A percentile compares a stretch with the other conserved stretches of the same genome.
These are phyloP conservation scores for Diplodia intermedia DNA, from an alignment of 2,329 filamentous ascomycete species.

Conservation along the genomic window DNA sequence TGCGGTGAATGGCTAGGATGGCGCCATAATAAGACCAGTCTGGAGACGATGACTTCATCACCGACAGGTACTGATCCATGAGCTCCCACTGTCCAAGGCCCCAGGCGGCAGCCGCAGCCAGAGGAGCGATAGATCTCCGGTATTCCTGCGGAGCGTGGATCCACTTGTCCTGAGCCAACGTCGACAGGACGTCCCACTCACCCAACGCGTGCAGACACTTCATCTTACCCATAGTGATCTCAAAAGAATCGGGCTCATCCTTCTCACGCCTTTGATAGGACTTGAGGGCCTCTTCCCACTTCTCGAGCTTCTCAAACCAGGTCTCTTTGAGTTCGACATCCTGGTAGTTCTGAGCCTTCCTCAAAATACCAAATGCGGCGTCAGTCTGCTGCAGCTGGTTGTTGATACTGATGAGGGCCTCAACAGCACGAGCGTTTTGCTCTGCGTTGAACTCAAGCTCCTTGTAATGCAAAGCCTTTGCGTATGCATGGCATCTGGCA, in stretches of 20 bases:
- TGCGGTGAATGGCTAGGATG: slow-evolving; percentile 91
- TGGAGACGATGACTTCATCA: slow-evolving; percentile 91
- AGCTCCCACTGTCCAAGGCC: slow-evolving; percentile 95
- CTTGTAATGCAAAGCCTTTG: slow-evolving; percentile 98
- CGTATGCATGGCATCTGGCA: slow-evolving; percentile 95
- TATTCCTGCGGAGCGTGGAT: slow-evolving; percentile 86
- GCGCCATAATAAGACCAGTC: slow-evolving; percentile 98
- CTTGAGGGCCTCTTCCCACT: slow-evolving; percentile 95
- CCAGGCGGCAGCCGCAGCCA: slow-evolving; percentile 96
- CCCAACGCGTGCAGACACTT: slow-evolving; percentile 94
- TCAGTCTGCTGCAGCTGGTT: slow-evolving; percentile 99
- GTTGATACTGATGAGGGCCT: slow-evolving; percentile 98
- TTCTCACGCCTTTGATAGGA: slow-evolving; percentile 91
- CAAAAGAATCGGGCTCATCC: slow-evolving; percentile 74
- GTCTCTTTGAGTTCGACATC: slow-evolving; percentile 97
- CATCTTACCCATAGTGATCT: slow-evolving; percentile 99
- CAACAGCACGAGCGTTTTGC: slow-evolving; percentile 92
- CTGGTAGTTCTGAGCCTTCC: slow-evolving; percentile 93
- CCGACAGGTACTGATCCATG: slow-evolving; percentile 96
- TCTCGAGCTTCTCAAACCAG: slow-evolving; percentile 98
- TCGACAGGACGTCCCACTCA: slow-evolving; percentile 94
- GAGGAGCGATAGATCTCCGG: slow-evolving; percentile 86
- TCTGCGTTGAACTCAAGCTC: slow-evolving; percentile 98
- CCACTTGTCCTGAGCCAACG: slow-evolving; percentile 92
- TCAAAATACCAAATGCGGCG: slow-evolving; percentile 94